These are phyloP conservation scores for Cymodocea nodosa DNA, from an alignment of 116 monocot species.

Conservation along the genomic window DNA sequence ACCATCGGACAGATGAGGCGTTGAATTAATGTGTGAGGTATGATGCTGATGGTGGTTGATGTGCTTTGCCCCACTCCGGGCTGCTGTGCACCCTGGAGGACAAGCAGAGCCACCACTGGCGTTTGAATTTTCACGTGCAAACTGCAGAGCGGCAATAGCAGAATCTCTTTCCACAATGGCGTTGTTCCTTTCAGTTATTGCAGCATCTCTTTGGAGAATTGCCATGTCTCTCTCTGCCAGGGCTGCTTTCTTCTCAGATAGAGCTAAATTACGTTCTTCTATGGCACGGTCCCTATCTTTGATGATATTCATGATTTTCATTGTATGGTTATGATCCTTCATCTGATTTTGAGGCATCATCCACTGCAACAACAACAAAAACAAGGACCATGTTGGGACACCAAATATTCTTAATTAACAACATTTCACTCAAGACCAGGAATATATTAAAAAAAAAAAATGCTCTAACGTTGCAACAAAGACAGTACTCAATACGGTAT, in stretches of 20 bases:
- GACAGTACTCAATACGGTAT: too few relatives aligned
- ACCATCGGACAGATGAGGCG: constrained; percentile 25
- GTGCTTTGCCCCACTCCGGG: constrained; percentile 12
- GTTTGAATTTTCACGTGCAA: constrained; percentile 24
- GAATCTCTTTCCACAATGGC: constrained; percentile 63
- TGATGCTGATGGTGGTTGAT: constrained; percentile 17
- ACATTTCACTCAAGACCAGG: neutral
- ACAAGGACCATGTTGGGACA: neutral
- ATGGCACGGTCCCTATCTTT: constrained; percentile 45
- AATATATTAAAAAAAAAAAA: too few relatives aligned
- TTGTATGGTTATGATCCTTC: constrained; percentile 40
- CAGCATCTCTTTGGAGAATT: constrained; percentile 48
- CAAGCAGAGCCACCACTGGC: constrained; percentile 14
- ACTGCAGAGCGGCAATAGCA: constrained; percentile 47
- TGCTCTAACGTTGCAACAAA: too few relatives aligned
- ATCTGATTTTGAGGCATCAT: constrained; percentile 66
- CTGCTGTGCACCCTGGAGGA: constrained; percentile 13
- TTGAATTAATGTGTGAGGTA: constrained; percentile 10
- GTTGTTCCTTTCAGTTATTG: constrained; percentile 46
- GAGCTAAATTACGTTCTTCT: constrained; percentile 46
- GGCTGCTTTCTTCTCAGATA: constrained; percentile 66
- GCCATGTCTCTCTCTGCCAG: constrained; percentile 70
- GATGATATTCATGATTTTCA: constrained; percentile 44
- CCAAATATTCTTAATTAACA: neutral
- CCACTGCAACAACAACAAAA: constrained; percentile 27